Evolutionary conservation across 352 stramenopile species (phyloP), one percentile per base, ranked within the genome.

Genomic region (Bremia lactucae): DNA sequence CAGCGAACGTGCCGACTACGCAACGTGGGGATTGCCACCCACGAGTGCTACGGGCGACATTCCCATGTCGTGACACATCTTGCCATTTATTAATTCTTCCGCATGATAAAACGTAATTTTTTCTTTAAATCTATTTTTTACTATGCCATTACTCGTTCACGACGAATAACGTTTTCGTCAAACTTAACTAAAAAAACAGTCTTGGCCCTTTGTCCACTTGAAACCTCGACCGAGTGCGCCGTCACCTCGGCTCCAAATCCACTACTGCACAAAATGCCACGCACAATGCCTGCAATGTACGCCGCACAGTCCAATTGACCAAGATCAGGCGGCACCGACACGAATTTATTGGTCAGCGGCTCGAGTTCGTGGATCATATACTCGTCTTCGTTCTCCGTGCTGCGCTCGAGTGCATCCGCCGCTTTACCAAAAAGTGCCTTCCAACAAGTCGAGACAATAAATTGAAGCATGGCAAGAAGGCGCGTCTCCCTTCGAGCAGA

Each of bases 361-460:
- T 95, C 83, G 34, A 91, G 61, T 55, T 96, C 87, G 55, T 96
- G 82, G 56, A 98, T 98, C 92, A 98, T 98, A 69, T 96, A 98
- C 80, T 98, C 94, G 65, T 98, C 82, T n/a, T 96, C 89, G 61
- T 98, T 96, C 62, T 97, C 91, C 23, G 95, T 98, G 49, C 84
- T 97, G 45, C 90, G 73, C 69, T 98, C 94, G 18, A 98, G 72
- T 9, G 89, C 96, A 50, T 98, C 95, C 1, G 95, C 95, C 8
- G 86, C 74, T 60, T 98, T 98, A 35, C 93, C 93, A 61, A 98
- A 98, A 11, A 98, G 66, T 33, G 82, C 76, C 61, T 97, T 97
- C 91, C 93, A 98, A 46, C 87, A 93, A 8, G 75, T 89, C 0
- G 87, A 96, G 2, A 95, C 94, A 22, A 98, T 73, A 64, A 97